A percentile compares a stretch with the other conserved stretches of the same genome.
Conservation (phyloP, 225 moss, liverwort and hornwort genomes). For the Physcomitrium patens region DNA sequence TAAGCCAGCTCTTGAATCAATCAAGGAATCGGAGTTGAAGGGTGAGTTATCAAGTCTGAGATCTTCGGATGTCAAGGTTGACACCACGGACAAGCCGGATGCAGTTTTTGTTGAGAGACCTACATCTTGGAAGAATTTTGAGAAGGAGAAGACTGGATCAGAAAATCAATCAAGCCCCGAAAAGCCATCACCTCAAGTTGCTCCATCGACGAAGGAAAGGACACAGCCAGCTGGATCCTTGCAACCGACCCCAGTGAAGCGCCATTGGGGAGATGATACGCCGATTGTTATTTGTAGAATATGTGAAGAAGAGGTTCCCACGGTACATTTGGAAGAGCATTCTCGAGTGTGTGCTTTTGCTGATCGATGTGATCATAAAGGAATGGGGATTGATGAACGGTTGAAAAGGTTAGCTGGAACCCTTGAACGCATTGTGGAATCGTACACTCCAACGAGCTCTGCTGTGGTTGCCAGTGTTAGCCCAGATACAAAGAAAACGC, state of each 20-base stretch:
- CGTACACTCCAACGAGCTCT: conserved; percentile 67
- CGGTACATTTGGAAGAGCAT: conserved; percentile 89
- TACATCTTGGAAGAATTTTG: conserved; percentile 85
- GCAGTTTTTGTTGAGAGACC: conserved; percentile 79
- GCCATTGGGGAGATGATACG: conserved; percentile 54
- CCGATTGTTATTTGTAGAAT: conserved; percentile 95
- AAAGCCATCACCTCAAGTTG: conserved; percentile 23
- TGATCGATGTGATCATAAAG: conserved; percentile 90
- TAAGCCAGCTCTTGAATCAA: conserved; percentile 46
- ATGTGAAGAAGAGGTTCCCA: conserved; percentile 99
- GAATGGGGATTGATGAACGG: conserved; percentile 84
- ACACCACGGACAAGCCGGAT: conserved; percentile 49
- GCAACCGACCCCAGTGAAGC: conserved; percentile 47
- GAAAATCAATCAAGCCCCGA: conserved; percentile 44
- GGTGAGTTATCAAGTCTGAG: conserved; percentile 32
- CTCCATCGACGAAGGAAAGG: background rate
- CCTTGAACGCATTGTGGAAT: conserved; percentile 86
- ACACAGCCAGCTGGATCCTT: conserved; percentile 36
- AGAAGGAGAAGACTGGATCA: conserved; percentile 40
- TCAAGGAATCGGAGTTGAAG: conserved; percentile 50
- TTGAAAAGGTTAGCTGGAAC: conserved; percentile 78
- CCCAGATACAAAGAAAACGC: conserved; percentile 69
- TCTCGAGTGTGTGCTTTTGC: conserved; percentile 97
- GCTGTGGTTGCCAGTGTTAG: conserved; percentile 58
- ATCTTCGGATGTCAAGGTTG: conserved; percentile 42